Base-by-base conservation (phyloP, 2,329 filamentous ascomycete species). In the Diaporthe nobilis region DNA sequence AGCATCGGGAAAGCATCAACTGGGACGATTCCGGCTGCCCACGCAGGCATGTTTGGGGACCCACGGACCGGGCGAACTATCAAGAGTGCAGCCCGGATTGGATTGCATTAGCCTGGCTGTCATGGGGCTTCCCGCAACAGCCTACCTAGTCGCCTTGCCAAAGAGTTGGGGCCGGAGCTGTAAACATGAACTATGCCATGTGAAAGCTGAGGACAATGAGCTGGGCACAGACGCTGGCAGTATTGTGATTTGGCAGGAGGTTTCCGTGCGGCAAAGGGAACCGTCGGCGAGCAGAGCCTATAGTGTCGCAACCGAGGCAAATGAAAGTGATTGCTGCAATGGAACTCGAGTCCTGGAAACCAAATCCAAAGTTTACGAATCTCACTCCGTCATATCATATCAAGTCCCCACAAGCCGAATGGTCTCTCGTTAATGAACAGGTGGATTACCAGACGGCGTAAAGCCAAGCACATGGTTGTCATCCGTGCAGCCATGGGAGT, bases 201-300 rank as follows among this genome's bases (percentile, higher is more conserved):
- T 39, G 47, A 17, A 39, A 68, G 47, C 22, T 34, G 44, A 47
- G 20, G 42, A 44, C 20, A n/a, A n/a, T 44, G 31, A 37, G 37
- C 58, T n/a, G 22, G 37, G 37, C 58, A 42, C n/a, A 44, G 20
- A 67, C 39, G 12, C 22, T 8, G 9, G 61, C 42, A 49, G 17
- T 5, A 47, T 51, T 51, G 44, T 67, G 44, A 28, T 51, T 37
- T 67, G 63, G 44, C 44, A 34, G 28, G 28, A 37, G 28, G 15
- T n/a, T 67, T 10, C 31, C 44, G 63, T 25, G 28, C 28, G 31
- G n/a, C 22, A 39, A 34, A 25, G 31, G 31, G 15, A 53, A 39
- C n/a, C 13, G 49, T 70, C 65, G 34, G 47, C 49, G 65, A 28
- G n/a, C 47, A 55, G 65, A 55, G 65, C 47, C 65, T 70, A 55